Evolutionary conservation across 83 land plant species (phyloP).

Genomic region (Picea abies): DNA sequence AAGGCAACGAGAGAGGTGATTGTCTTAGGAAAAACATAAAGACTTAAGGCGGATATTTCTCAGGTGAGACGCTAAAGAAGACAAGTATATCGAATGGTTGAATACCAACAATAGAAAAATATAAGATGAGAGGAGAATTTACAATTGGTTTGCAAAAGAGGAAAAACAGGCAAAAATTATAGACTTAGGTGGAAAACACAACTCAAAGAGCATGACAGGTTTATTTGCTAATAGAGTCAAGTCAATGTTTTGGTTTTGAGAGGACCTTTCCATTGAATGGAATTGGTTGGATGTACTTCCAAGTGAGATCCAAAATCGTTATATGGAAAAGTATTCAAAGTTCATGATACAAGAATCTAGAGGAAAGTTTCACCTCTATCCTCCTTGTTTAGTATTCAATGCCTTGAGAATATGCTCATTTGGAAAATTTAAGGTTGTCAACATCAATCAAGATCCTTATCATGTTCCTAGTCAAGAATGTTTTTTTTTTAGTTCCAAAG

Average conservation of each 20-base stretch:
- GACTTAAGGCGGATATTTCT: too few relatives aligned
- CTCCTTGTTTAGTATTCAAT: conserved; percentile 72
- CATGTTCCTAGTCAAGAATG: conserved; percentile 99
- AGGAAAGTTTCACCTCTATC: conserved; percentile 66
- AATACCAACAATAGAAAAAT: too few relatives aligned
- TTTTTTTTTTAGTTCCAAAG: conserved; percentile 73
- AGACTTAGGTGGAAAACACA: too few relatives aligned
- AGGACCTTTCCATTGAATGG: conserved; percentile 73
- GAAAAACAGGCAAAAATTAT: too few relatives aligned
- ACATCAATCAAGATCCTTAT: conserved; percentile 97
- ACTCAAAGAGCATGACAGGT: too few relatives aligned
- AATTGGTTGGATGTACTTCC: conserved; percentile 78
- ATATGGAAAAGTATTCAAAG: conserved; percentile 58
- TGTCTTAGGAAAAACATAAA: too few relatives aligned
- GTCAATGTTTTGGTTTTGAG: neutral
- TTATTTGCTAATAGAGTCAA: too few relatives aligned
- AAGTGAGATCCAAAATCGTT: conserved; percentile 82
- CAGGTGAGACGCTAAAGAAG: too few relatives aligned
- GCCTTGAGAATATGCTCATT: conserved; percentile 87
- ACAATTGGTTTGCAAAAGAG: too few relatives aligned
- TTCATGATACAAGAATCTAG: conserved; percentile 67
- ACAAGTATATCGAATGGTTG: too few relatives aligned
- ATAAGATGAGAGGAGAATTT: too few relatives aligned
- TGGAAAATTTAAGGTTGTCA: conserved; percentile 78
- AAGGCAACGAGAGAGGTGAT: too few relatives aligned